Conservation (phyloP, 2,329 filamentous ascomycete species). For the Colletotrichum melonis region DNA sequence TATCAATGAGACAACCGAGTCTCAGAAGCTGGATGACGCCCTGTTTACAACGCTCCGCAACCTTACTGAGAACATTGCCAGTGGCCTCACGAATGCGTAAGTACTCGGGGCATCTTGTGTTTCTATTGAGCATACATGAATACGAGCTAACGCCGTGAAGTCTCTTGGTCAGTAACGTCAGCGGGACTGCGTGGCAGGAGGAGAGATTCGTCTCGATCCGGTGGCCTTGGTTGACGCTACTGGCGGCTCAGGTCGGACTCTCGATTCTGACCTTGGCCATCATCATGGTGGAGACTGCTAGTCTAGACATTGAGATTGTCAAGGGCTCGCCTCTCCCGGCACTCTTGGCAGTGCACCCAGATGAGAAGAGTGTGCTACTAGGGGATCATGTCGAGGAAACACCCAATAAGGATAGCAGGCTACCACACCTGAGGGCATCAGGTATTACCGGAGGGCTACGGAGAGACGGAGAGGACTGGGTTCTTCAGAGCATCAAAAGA, state of each 20-base stretch:
- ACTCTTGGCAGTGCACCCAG: constrained; percentile 5
- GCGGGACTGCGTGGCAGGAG: constrained; percentile 16
- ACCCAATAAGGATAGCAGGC: not conserved
- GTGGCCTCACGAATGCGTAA: constrained; percentile 23
- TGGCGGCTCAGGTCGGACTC: constrained; percentile 18
- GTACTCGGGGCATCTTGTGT: not conserved
- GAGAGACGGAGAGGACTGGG: constrained; percentile 8
- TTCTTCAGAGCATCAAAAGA: not conserved
- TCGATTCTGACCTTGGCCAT: constrained; percentile 15
- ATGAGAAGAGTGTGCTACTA: not conserved
- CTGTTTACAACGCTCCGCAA: constrained; percentile 6
- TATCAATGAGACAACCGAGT: not conserved
- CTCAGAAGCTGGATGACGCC: constrained; percentile 20
- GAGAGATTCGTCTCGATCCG: constrained; percentile 19
- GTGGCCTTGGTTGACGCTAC: constrained; percentile 23
- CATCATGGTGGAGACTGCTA: constrained; percentile 10
- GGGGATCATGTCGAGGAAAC: not conserved
- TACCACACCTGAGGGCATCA: constrained; percentile 1
- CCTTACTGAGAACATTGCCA: constrained; percentile 22
- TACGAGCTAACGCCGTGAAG: not conserved
- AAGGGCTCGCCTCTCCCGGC: constrained; percentile 24
- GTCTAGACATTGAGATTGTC: constrained; percentile 22
- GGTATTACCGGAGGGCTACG: constrained; percentile 8
- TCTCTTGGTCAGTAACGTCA: constrained; percentile 2
- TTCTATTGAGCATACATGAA: not conserved